Conservation (phyloP, 768 basidiomycete genomes). For the Collybiopsis luxurians region DNA sequence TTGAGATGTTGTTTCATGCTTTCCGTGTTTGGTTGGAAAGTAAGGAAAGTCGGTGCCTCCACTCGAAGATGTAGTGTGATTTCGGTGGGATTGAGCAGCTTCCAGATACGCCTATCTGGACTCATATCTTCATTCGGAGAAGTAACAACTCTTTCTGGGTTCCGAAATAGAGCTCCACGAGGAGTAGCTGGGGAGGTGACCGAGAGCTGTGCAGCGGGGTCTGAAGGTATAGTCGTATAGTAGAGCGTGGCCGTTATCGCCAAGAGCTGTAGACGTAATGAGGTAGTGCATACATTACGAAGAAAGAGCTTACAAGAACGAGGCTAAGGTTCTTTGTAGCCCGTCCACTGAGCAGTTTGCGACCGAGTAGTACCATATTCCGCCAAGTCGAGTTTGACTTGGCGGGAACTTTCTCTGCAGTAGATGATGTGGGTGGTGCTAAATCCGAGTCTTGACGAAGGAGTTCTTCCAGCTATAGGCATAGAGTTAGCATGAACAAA, state of each 20-base stretch:
- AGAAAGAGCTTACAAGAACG: slow-evolving; percentile 54
- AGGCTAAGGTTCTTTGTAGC: slow-evolving; percentile 78
- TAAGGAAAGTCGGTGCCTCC: slow-evolving; percentile 75
- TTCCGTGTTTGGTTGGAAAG: slow-evolving; percentile 48
- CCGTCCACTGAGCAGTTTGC: slow-evolving; percentile 58
- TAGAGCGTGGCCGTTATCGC: slow-evolving; percentile 76
- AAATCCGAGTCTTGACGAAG: slow-evolving; percentile 67
- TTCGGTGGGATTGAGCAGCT: slow-evolving; percentile 67
- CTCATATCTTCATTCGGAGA: slow-evolving; percentile 11
- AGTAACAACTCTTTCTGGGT: slow-evolving; percentile 13
- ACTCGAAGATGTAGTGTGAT: slow-evolving; percentile 70
- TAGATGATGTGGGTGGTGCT: slow-evolving; percentile 35
- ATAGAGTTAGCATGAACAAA: slow-evolving; percentile 1
- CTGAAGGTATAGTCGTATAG: slow-evolving; percentile 57
- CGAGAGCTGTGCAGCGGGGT: slow-evolving; percentile 22
- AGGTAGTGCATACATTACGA: not conserved
- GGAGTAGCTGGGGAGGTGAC: slow-evolving; percentile 21
- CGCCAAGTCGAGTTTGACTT: slow-evolving; percentile 43
- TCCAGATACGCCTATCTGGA: slow-evolving; percentile 73
- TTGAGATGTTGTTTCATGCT: slow-evolving; percentile 7
- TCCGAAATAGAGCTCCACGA: slow-evolving; percentile 12
- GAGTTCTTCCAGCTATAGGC: slow-evolving; percentile 74
- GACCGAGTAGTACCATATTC: slow-evolving; percentile 36
- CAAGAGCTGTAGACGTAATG: slow-evolving; percentile 52
- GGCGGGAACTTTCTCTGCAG: slow-evolving; percentile 26